Evolutionary conservation across 2,329 filamentous ascomycete genomes (phyloP), one percentile per base, ranked within the genome.

Genomic region (Alternaria infectoria): DNA sequence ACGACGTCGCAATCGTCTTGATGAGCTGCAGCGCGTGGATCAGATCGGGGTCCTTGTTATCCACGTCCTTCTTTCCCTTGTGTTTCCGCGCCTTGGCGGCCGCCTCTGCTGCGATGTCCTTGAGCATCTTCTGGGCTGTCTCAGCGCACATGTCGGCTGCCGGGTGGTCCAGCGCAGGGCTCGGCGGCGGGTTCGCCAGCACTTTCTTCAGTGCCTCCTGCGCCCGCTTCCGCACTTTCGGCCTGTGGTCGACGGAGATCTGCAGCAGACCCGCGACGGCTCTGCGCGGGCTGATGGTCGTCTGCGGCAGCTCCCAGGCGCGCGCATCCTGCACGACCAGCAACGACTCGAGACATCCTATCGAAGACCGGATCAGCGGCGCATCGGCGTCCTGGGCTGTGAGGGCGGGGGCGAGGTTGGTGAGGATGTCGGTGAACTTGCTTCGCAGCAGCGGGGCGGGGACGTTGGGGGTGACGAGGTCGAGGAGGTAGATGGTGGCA

Each of bases 141-240:
- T 97, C 93, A 17, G 96, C 96, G 82, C 95, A 98, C 89, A 98
- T 95, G 77, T 97, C 94, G 50, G 95, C 92, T 25, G 93, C 96
- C 2, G 96, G 96, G 77, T 99, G 96, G 70, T 99, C 96, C 64
- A 97, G 82, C 4, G 93, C 94, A 2, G 96, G 96, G 68, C 93
- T 97, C 0, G 95, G 94, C 0, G 96, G 96, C 9, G 93, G 92
- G 65, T 89, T 91, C 79, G 90, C 90, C 61, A 99, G 86, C 5
- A 99, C 89, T 67, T 90, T 92, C 57, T 90, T 89, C 69, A 99
- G 81, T 3, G 94, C 93, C 76, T 98, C 95, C 79, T 97, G 93
- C 7, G 96, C 93, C 79, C 94, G 86, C 87, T 96, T 97, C 72
- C 96, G 88, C 52, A 98, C 93, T 83, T 99, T 99, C 3, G 96